Evolutionary conservation across 2,329 filamentous ascomycete genomes (phyloP).

Genomic region (Aspergillus niger): DNA sequence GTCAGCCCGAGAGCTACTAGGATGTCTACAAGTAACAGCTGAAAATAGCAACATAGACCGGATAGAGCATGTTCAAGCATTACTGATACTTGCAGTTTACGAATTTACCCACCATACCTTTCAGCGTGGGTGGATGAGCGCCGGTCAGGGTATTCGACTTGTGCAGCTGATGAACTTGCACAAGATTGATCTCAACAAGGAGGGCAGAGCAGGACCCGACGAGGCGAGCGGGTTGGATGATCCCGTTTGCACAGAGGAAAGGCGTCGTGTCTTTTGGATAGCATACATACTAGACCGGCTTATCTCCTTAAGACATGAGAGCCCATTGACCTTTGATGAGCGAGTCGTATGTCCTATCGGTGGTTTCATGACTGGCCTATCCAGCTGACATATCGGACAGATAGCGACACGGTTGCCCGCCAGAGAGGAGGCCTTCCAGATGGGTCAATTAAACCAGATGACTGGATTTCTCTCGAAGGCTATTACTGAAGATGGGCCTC

Average conservation of each 20-base stretch:
- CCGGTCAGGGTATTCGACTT: conserved; percentile 33
- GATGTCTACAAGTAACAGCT: neutral
- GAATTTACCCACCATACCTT: conserved; percentile 20
- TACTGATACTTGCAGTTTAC: conserved; percentile 9
- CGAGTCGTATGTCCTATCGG: conserved; percentile 9
- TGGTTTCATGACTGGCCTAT: too few relatives aligned
- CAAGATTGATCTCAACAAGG: conserved; percentile 25
- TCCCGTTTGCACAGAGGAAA: conserved; percentile 29
- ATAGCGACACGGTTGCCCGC: conserved; percentile 2
- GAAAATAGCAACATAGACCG: neutral
- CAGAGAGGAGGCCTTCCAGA: conserved; percentile 2
- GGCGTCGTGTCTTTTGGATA: conserved; percentile 41
- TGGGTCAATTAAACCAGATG: neutral
- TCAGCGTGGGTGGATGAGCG: conserved; percentile 33
- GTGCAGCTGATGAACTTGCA: conserved; percentile 33
- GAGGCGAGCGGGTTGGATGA: conserved; percentile 22
- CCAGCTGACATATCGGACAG: neutral
- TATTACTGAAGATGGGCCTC: neutral
- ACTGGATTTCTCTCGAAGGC: neutral
- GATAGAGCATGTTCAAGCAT: conserved; percentile 18
- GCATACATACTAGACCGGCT: conserved; percentile 40
- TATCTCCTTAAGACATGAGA: conserved; percentile 29
- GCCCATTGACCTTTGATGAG: conserved; percentile 35
- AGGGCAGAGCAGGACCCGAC: neutral
- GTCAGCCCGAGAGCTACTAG: neutral